Evolutionary conservation across 345 rosid species (phyloP), one percentile per base, ranked within the genome.

Genomic region (Sisymbrium irio): DNA sequence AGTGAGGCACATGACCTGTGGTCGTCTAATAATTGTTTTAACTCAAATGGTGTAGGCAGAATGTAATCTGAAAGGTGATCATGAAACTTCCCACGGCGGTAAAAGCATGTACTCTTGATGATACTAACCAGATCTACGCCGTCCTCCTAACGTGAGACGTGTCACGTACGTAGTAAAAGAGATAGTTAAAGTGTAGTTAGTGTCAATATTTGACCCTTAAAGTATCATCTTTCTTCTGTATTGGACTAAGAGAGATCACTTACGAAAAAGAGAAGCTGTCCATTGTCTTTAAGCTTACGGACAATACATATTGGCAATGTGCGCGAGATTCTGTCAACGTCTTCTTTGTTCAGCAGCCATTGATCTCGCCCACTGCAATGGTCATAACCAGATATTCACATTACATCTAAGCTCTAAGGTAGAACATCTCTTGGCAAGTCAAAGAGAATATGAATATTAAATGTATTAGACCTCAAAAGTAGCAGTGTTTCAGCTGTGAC

Each of bases 211-310:
- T 46, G 62, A 60, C 4, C 27, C 44, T 22, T 33, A 22, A 22
- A 56, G 30, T 18, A 50, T 19, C 13, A 44, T 70, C 25, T 46
- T 58, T 35, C 14, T 47, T 57, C 2, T 11, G 20, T 36, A 18
- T 3, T 69, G 27, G 13, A 60, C 73, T 68, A 57, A 71, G 30
- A 69, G 68, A 75, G 37, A 62, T 55, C 32, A 71, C 82, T 70
- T 79, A 89, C 98, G 81, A 92, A 77, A 84, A 92, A 83, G 19
- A 88, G 87, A 74, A 90, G 88, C 74, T 88, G 97, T n/a, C 89
- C 88, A 58, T 61, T 78, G 59, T 81, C 89, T 4, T 76, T 46
- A 51, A 84, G 85, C 45, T 20, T 77, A 41, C 97, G 93, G 30
- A 61, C 81, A 53, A 75, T 84, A 77, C 90, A 73, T 28, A 77